phyloP scores from a whole-genome alignment of 192 early-diverging fungal genomes.

The Rhizoclosmatium globosum region DNA sequence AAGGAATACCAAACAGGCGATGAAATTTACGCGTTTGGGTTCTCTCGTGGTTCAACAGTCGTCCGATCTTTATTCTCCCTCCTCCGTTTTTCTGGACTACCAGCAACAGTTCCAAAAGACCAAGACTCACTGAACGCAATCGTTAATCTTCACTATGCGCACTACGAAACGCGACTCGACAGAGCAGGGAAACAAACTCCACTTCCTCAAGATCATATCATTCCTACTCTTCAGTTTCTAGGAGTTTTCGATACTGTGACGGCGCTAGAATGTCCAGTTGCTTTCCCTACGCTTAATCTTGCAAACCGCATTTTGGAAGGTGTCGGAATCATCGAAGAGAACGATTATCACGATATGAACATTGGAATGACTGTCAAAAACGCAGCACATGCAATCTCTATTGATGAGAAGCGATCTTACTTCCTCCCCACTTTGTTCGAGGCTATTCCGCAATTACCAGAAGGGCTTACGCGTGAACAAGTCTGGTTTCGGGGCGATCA shows the following conservation, averaged over 20 bases:
- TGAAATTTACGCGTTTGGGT: constrained; percentile 40
- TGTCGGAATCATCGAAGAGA: constrained; percentile 18
- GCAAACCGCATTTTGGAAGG: not conserved
- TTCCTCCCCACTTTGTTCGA: constrained; percentile 28
- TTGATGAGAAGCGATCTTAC: constrained; percentile 26
- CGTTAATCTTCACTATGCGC: constrained; percentile 10
- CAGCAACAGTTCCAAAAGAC: not conserved
- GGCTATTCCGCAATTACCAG: not conserved
- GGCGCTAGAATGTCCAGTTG: constrained; percentile 29
- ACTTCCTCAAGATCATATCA: constrained; percentile 1
- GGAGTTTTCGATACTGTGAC: constrained; percentile 34
- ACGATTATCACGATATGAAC: constrained; percentile 32
- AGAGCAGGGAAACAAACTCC: constrained; percentile 1
- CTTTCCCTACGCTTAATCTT: not conserved
- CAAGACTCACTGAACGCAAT: constrained; percentile 1
- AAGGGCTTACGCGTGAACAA: constrained; percentile 15
- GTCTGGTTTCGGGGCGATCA: constrained; percentile 38
- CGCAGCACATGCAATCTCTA: constrained; percentile 32
- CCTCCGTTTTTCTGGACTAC: constrained; percentile 29
- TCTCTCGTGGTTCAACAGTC: constrained; percentile 35
- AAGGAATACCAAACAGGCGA: constrained; percentile 20
- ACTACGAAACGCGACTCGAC: constrained; percentile 17
- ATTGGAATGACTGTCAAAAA: constrained; percentile 12
- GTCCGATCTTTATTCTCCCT: constrained; percentile 37
- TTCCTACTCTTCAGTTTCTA: constrained; percentile 28